phyloP scores from a whole-genome alignment of 305 asterid genomes.

The Vinca major region DNA sequence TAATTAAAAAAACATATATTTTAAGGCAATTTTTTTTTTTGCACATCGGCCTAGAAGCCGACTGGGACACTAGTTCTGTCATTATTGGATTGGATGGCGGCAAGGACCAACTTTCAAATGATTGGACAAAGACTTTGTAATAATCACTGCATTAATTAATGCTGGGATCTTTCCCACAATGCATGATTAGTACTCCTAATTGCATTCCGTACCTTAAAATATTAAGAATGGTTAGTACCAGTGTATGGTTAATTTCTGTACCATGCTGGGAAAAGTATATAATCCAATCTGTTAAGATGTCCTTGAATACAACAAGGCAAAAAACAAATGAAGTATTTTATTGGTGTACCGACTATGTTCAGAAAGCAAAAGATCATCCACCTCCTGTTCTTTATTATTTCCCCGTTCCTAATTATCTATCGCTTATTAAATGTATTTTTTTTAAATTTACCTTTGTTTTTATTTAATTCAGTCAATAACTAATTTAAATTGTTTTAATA shows the following conservation, averaged over 20 bases:
- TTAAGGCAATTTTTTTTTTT: no score
- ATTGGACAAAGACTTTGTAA: slow-evolving; percentile 2
- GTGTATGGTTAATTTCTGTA: not conserved
- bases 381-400: slow-evolving; percentile 15
- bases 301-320: not conserved
- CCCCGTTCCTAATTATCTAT: no score
- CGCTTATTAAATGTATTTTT: no score
- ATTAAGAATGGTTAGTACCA: not conserved
- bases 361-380: slow-evolving; percentile 32
- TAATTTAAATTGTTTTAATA: no score
- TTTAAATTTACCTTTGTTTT: no score
- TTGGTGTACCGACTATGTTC: slow-evolving; percentile 17
- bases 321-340: not conserved
- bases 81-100: not conserved
- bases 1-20: no score
- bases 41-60: no score
- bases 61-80: not conserved
- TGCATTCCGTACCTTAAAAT: not conserved
- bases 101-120: slow-evolving; percentile 10
- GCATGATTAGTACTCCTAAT: not conserved
- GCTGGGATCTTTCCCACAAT: not conserved
- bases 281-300: not conserved
- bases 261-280: not conserved
- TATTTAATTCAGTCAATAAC: no score
- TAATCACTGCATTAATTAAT: not conserved